Base-by-base conservation (phyloP, 2,329 filamentous ascomycete species). In the Ophiocordyceps camponoti-leonardi region DNA sequence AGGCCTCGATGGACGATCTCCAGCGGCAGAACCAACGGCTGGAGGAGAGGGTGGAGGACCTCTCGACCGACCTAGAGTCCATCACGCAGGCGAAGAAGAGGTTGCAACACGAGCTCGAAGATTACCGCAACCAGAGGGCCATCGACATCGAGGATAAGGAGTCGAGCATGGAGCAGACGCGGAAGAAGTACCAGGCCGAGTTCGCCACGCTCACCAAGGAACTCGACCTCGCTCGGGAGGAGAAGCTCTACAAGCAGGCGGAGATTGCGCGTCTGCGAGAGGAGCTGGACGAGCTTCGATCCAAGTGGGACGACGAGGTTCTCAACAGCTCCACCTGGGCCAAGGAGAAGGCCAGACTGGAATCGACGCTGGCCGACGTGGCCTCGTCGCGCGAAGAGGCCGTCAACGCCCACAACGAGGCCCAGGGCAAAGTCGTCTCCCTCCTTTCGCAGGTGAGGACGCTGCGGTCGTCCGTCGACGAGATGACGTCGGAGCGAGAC, bases 141-240 rank as follows among this genome's bases (percentile, higher is more conserved):
- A 94, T 94, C 62, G 92, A 96, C 56, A 85, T 96, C 46, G 92
- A 96, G 62, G 90, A 98, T 64, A 95, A 92, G 62, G 90, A 96
- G 63, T 82, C 82, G 11, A 92, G 85, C 53, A 84, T 95, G 77
- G 92, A 98, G 65, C 90, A 96, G 64, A 95, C 90, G 41, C 79
- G 90, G 56, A 92, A 90, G 71, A 98, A 96, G 70, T 98, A 96
- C 60, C 92, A 96, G 60, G 76, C 81, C 40, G 90, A 98, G 61
- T 86, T 95, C 59, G 83, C 86, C 16, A 83, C 83, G 4, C 69
- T 96, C 43, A 92, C 84, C 45, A 87, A 88, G 55, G 92, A 98
- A 64, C 77, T 98, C 23, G 90, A 96, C 59, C 75, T 94, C 49
- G 88, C 94, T 54, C 83, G 92, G 33, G 88, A 96, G 60, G 90